Evolutionary conservation across 2,329 filamentous ascomycete genomes (phyloP).

Genomic region (Cladosporium oxysporum): DNA sequence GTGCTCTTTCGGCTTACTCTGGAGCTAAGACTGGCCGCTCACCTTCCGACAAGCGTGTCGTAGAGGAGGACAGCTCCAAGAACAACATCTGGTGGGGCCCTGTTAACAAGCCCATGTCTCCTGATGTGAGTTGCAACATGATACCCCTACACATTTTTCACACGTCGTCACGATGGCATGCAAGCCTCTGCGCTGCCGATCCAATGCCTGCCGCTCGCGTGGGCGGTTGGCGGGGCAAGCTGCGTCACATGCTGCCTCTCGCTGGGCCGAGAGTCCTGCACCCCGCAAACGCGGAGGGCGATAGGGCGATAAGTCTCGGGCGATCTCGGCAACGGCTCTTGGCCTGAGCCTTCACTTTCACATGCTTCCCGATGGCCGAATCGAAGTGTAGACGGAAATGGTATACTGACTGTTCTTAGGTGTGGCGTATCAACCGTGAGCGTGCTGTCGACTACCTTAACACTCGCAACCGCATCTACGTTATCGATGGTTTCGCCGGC

Average conservation of each 20-base stretch:
- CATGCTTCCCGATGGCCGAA: constrained; percentile 13
- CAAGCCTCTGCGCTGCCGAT: not conserved
- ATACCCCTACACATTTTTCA: constrained; percentile 8
- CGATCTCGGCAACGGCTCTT: constrained; percentile 19
- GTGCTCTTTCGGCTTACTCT: constrained; percentile 95
- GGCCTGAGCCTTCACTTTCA: constrained; percentile 17
- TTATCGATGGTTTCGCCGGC: constrained; percentile 93
- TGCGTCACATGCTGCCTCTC: constrained; percentile 18
- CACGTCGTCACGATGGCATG: constrained; percentile 13
- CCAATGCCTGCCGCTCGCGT: constrained; percentile 11
- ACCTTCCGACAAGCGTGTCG: constrained; percentile 94
- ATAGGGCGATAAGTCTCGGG: constrained; percentile 8
- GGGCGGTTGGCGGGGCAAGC: constrained; percentile 16
- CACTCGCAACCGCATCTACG: constrained; percentile 97
- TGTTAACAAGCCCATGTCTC: constrained; percentile 98
- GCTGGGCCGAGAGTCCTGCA: constrained; percentile 3
- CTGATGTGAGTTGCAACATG: constrained; percentile 70
- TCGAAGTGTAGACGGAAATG: not conserved
- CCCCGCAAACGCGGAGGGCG: constrained; percentile 8
- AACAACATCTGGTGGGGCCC: constrained; percentile 98
- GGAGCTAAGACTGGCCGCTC: constrained; percentile 97
- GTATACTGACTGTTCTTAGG: constrained; percentile 55
- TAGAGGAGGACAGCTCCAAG: constrained; percentile 85
- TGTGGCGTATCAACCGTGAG: constrained; percentile 99
- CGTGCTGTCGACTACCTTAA: constrained; percentile 99